Evolutionary conservation across 306 rosid species (phyloP).

Genomic region (Ochetophila trinervis): DNA sequence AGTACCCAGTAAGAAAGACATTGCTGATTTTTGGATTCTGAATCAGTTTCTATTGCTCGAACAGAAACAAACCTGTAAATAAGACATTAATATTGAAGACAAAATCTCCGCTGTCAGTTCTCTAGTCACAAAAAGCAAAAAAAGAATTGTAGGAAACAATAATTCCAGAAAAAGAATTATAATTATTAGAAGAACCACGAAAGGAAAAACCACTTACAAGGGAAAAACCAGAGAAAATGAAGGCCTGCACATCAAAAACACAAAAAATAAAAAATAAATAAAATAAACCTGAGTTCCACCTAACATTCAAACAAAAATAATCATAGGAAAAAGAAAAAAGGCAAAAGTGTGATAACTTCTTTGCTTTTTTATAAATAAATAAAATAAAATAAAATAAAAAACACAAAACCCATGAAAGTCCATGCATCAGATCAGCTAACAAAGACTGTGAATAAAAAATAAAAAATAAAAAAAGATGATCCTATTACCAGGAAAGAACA

Average conservation of each 20-base stretch:
- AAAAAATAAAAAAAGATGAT: background rate
- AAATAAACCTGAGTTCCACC: background rate
- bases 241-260: slow-evolving; percentile 46
- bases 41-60: slow-evolving; percentile 51
- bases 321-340: too few relatives aligned
- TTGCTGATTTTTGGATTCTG: slow-evolving; percentile 47
- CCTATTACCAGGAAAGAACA: slow-evolving; percentile 41
- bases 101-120: background rate
- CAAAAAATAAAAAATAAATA: background rate
- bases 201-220: slow-evolving; percentile 40
- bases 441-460: background rate
- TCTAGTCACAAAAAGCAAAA: background rate
- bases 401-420: background rate
- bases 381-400: too few relatives aligned
- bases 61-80: slow-evolving; percentile 46
- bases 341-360: too few relatives aligned
- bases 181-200: background rate
- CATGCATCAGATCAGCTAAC: slow-evolving; percentile 1
- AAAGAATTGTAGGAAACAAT: background rate
- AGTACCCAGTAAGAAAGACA: slow-evolving; percentile 67
- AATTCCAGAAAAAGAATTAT: slow-evolving; percentile 1
- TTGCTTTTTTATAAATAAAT: background rate
- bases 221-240: slow-evolving; percentile 46
- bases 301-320: too few relatives aligned
- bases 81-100: slow-evolving; percentile 2